These are phyloP conservation scores for Capsicum pubescens DNA, from an alignment of 257 asterid genomes.

Conservation along the genomic window DNA sequence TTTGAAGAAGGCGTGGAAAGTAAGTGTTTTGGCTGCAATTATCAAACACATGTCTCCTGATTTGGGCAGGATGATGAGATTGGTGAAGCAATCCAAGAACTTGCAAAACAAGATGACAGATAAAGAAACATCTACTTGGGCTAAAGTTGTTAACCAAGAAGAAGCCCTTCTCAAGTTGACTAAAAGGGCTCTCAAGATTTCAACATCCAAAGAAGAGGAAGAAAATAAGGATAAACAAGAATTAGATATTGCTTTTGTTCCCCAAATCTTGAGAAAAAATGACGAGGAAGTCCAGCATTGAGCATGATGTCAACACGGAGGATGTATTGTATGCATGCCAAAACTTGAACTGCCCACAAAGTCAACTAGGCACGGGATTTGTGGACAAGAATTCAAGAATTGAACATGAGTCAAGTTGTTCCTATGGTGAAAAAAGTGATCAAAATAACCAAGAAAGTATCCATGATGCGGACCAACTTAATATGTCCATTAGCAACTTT, in stretches of 20 bases:
- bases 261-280: not conserved
- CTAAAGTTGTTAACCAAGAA: constrained; percentile 54
- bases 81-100: constrained; percentile 59
- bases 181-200: not conserved
- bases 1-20: constrained; percentile 30
- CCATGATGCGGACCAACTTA: not conserved
- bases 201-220: not conserved
- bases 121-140: constrained; percentile 51
- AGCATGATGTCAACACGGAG: not conserved
- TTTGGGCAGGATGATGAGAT: constrained; percentile 44
- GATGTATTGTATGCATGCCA: constrained; percentile 29
- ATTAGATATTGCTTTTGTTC: not conserved
- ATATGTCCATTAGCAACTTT: not conserved
- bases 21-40: constrained; percentile 57
- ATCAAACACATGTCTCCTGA: constrained; percentile 63
- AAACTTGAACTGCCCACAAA: constrained; percentile 32
- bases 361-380: constrained; percentile 32
- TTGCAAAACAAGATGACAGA: constrained; percentile 70
- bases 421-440: not conserved
- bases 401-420: constrained; percentile 27
- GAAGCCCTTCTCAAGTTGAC: constrained; percentile 40
- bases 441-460: not conserved
- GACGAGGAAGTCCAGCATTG: constrained; percentile 43
- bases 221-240: not conserved
- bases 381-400: constrained; percentile 41